Evolutionary conservation across 768 basidiomycete species (phyloP), one percentile per base, ranked within the genome.

Genomic region (Boletus edulis): DNA sequence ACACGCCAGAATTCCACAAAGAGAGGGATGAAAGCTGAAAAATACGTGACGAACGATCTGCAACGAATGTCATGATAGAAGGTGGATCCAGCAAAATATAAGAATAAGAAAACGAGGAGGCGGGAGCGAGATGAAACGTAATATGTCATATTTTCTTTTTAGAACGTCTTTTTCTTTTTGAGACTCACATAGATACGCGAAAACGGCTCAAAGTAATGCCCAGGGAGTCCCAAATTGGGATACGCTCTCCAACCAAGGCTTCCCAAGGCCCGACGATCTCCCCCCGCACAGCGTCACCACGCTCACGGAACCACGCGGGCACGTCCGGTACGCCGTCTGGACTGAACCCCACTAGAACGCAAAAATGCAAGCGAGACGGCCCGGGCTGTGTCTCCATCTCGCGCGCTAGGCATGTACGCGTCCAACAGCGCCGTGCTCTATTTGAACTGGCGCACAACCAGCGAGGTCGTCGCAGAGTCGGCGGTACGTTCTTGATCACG

Each of bases 151-250:
- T n/a, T n/a, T n/a, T 29, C 0, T 29, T 29, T 29, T 29, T 29
- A 29, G 0, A 29, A 32, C 1, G 32, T 13, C 35, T 63, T n/a
- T n/a, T n/a, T n/a, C n/a, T n/a, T n/a, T n/a, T n/a, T n/a, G 12
- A 31, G 47, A 67, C 81, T 60, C n/a, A n/a, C 54, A 62, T 84
- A 78, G 10, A 59, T 55, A 10, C 67, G 55, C 44, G 77, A 72
- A 63, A 89, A 89, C 0, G 79, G 73, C 58, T 78, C 67, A 56
- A 89, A 88, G 58, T 89, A 87, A 64, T 88, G 68, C 0, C 87
- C 87, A 0, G 86, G n/a, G n/a, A n/a, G 56, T 83, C 80, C 40
- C 81, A 63, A 3, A 79, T 71, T 38, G 75, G 72, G 1, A 86
- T 53, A 7, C 62, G 31, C 11, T 46, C 54, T 5, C 72, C 73